Base-by-base conservation (phyloP, 2,329 filamentous ascomycete genomes). In the Mariannaea sp. region DNA sequence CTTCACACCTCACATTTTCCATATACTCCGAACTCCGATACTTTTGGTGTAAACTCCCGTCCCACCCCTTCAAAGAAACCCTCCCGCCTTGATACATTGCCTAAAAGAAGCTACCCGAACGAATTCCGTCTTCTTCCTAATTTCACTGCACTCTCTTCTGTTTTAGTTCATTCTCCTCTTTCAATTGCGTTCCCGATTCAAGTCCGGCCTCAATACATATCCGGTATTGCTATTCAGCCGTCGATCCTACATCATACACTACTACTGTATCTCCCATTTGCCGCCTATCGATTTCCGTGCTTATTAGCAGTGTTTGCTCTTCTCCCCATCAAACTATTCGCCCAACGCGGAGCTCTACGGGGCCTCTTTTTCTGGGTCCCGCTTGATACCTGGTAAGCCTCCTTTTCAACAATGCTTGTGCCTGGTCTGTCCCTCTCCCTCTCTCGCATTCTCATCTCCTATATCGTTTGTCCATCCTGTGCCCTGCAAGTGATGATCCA, bases 321-420 rank as follows among this genome's bases (percentile, higher is more conserved):
- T 30, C 24, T n/a, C 14, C 17, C 43, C 30, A 20, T 17, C 29
- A 20, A 53, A 30, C 38, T 47, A 40, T 39, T 49, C 33, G 20
- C 33, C 45, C 27, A 20, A 14, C 52, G 19, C 46, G 13, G 36
- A 43, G 35, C 35, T 53, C 54, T 47, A 44, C 59, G 53, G 52
- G 27, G 53, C 49, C 43, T 56, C 38, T 59, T 33, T 30, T 58
- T n/a, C n/a, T 56, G 49, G 41, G 36, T 59, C 45, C 39, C 55
- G 50, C 43, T 49, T 58, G 47, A 53, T 54, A 46, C 36, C 45
- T 44, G 56, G 63, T 65, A 63, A 60, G 63, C 53, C 56, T 49
- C 30, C 56, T 46, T 35, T 46, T 20, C n/a, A n/a, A n/a, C n/a
- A n/a, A n/a, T n/a, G n/a, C n/a, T n/a, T n/a, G n/a, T n/a, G n/a